These are phyloP conservation scores for Areca catechu DNA, from an alignment of 176 grass and related monocot genomes.

Conservation along the genomic window DNA sequence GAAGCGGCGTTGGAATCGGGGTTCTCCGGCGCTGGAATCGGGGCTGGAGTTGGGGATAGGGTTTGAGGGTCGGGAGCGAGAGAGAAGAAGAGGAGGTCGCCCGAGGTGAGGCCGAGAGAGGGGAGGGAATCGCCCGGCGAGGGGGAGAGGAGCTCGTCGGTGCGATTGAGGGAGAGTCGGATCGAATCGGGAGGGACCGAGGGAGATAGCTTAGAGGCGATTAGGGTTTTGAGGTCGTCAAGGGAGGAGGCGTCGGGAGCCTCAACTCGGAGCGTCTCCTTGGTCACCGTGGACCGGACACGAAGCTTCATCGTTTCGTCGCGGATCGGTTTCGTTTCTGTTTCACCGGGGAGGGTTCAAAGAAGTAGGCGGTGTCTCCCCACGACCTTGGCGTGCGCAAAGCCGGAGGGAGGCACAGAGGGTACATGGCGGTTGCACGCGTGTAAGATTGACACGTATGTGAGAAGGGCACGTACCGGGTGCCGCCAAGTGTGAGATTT, in stretches of 20 bases:
- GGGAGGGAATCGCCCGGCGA: slow-evolving; percentile 32
- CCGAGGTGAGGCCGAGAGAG: slow-evolving; percentile 64
- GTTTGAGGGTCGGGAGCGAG: slow-evolving; percentile 20
- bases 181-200: slow-evolving; percentile 46
- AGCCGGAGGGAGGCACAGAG: too few relatives aligned
- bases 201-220: slow-evolving; percentile 34
- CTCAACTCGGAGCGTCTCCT: slow-evolving; percentile 22
- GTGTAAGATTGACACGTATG: too few relatives aligned
- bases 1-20: background rate
- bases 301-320: too few relatives aligned
- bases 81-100: slow-evolving; percentile 71
- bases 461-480: too few relatives aligned
- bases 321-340: too few relatives aligned
- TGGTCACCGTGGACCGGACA: too few relatives aligned
- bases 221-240: slow-evolving; percentile 39
- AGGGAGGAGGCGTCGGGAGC: slow-evolving; percentile 44
- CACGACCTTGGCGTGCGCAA: too few relatives aligned
- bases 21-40: background rate
- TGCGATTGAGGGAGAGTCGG: slow-evolving; percentile 84
- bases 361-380: too few relatives aligned
- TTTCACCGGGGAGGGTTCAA: too few relatives aligned
- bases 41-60: slow-evolving; percentile 8
- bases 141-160: slow-evolving; percentile 54
- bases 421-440: too few relatives aligned
- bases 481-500: too few relatives aligned